Evolutionary conservation across 139 green algal species (phyloP).

Genomic region (Chlorella sp.): DNA sequence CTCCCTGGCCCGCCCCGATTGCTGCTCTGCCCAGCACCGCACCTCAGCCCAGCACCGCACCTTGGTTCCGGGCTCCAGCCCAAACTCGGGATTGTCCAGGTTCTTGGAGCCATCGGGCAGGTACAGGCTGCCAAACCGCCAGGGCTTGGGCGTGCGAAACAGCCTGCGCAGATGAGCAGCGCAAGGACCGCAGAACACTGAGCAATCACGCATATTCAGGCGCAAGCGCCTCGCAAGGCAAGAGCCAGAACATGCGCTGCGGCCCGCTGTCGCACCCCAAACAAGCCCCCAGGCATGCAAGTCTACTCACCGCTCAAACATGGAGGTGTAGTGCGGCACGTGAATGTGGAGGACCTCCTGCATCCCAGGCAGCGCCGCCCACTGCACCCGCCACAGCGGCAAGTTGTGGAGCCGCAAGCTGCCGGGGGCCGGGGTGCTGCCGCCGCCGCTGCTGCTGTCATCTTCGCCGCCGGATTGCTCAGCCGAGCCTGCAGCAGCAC

Average conservation of each 20-base stretch:
- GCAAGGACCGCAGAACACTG: no score
- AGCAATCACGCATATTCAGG: no score
- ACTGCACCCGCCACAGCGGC: constrained; percentile 64
- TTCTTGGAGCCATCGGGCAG: constrained; percentile 49
- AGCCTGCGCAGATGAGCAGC: constrained; percentile 23
- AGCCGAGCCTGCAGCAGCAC: no score
- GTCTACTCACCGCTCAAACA: constrained; percentile 50
- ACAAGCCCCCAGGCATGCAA: no score
- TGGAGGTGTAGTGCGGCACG: constrained; percentile 45
- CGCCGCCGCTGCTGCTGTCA: background rate
- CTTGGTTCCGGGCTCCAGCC: constrained; percentile 28
- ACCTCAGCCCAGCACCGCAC: no score
- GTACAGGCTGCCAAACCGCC: constrained; percentile 60
- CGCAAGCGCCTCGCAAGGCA: no score
- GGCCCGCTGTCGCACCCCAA: no score
- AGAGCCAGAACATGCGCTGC: no score
- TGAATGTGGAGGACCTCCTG: constrained; percentile 46
- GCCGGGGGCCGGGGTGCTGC: background rate
- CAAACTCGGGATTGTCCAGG: constrained; percentile 45
- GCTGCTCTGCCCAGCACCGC: no score
- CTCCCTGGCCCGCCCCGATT: no score
- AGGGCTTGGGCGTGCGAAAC: constrained; percentile 38
- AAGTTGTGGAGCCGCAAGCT: constrained; percentile 23
- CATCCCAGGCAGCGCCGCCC: constrained; percentile 35
- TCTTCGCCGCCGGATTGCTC: background rate